These are phyloP conservation scores for Xylaria sp. DNA, from an alignment of 2,329 filamentous ascomycete genomes.

Conservation along the genomic window DNA sequence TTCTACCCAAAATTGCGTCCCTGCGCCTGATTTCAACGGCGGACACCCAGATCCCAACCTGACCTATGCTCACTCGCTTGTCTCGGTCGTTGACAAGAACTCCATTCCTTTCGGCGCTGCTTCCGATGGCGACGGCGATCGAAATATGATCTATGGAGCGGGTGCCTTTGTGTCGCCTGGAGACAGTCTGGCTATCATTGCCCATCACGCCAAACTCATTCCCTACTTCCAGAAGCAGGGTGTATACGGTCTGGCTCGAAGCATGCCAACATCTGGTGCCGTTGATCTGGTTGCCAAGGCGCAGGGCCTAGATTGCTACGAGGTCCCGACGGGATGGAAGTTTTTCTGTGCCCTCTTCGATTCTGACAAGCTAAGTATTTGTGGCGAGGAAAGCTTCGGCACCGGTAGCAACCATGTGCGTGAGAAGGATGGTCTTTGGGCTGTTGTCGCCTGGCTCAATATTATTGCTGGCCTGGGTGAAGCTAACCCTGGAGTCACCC, in stretches of 20 bases:
- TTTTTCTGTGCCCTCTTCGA: constrained; percentile 98
- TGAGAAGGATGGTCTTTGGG: constrained; percentile 99
- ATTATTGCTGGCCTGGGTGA: constrained; percentile 95
- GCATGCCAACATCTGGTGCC: constrained; percentile 96
- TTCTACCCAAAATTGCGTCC: constrained; percentile 88
- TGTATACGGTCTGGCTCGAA: constrained; percentile 92
- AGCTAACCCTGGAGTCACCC: constrained; percentile 79
- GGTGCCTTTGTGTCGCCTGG: constrained; percentile 96
- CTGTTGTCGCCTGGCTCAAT: constrained; percentile 96
- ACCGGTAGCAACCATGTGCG: constrained; percentile 99
- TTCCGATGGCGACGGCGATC: constrained; percentile 95
- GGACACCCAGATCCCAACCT: constrained; percentile 98
- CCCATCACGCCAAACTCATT: constrained; percentile 94
- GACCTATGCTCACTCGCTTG: constrained; percentile 93
- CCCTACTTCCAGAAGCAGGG: constrained; percentile 99
- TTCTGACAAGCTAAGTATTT: constrained; percentile 95
- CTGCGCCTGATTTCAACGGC: constrained; percentile 94
- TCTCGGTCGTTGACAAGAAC: constrained; percentile 91
- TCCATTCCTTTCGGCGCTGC: constrained; percentile 95
- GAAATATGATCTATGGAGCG: constrained; percentile 99
- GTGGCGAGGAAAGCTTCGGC: constrained; percentile 97
- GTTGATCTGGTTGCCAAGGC: constrained; percentile 96
- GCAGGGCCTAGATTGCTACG: constrained; percentile 90
- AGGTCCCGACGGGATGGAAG: constrained; percentile 99
- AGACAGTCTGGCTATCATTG: constrained; percentile 97